Conservation (phyloP, 2,329 filamentous ascomycete species). For the Mycocentrospora acerina region DNA sequence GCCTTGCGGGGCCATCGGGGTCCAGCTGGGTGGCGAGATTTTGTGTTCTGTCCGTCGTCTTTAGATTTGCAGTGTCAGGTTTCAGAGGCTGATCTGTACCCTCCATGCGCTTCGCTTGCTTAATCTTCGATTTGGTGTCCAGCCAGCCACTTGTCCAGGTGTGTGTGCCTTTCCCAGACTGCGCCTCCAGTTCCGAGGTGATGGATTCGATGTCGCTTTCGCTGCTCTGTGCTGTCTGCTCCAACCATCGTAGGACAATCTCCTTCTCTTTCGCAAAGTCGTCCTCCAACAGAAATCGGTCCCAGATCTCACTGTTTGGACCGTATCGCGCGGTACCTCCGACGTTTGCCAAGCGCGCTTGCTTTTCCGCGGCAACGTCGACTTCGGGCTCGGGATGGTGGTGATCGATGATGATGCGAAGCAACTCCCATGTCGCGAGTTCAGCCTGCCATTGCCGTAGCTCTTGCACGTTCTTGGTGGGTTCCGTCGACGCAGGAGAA, state of each 20-base stretch:
- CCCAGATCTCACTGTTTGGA: conserved; percentile 64
- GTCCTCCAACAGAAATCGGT: conserved; percentile 73
- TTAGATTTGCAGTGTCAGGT: conserved; percentile 50
- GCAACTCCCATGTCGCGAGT: conserved; percentile 85
- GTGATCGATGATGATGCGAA: conserved; percentile 73
- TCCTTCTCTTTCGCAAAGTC: conserved; percentile 74
- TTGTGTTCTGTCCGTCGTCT: conserved; percentile 53
- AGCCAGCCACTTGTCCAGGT: conserved; percentile 88
- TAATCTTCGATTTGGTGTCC: conserved; percentile 86
- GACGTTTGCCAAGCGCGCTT: conserved; percentile 31
- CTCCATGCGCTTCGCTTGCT: conserved; percentile 80
- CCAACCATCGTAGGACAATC: conserved; percentile 82
- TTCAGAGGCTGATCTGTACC: conserved; percentile 28
- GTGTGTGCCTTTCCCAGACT: conserved; percentile 63
- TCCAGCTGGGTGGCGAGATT: conserved; percentile 82
- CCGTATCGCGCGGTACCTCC: conserved; percentile 53
- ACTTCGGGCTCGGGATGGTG: conserved; percentile 52
- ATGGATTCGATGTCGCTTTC: conserved; percentile 73
- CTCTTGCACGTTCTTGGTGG: conserved; percentile 48
- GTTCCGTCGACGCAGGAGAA: conserved; percentile 5
- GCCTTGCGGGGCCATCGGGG: conserved; percentile 82
- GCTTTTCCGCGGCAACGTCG: conserved; percentile 35
- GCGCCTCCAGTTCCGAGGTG: conserved; percentile 69
- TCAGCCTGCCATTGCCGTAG: conserved; percentile 75
- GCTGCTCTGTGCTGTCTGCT: conserved; percentile 68